phyloP scores from a whole-genome alignment of 2,329 filamentous ascomycete genomes.

The Talaromyces albobiverticillius region DNA sequence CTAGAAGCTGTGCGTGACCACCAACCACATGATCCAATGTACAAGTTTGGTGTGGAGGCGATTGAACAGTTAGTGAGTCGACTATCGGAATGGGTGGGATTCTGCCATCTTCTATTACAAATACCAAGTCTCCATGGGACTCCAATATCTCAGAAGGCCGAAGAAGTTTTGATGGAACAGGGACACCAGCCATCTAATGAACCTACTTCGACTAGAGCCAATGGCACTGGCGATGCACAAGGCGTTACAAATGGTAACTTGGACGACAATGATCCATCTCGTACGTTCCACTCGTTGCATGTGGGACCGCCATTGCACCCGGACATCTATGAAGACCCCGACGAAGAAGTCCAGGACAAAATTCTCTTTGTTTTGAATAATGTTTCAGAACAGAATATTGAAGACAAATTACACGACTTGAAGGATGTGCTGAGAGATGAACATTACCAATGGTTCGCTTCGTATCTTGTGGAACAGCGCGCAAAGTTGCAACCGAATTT shows the following conservation, averaged over 20 bases:
- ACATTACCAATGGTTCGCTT: slow-evolving; percentile 95
- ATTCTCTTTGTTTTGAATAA: slow-evolving; percentile 97
- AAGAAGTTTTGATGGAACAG: slow-evolving; percentile 72
- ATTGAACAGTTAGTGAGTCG: slow-evolving; percentile 82
- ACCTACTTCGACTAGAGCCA: slow-evolving; percentile 42
- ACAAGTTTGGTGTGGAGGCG: slow-evolving; percentile 95
- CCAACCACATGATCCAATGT: slow-evolving; percentile 82
- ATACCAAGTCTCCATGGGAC: slow-evolving; percentile 80
- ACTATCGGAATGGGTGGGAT: slow-evolving; percentile 90
- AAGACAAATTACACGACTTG: slow-evolving; percentile 78
- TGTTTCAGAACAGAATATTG: slow-evolving; percentile 83
- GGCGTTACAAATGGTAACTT: slow-evolving; percentile 66
- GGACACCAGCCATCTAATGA: slow-evolving; percentile 58
- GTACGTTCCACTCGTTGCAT: slow-evolving; percentile 75
- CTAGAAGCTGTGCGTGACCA: slow-evolving; percentile 92
- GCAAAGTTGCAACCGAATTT: slow-evolving; percentile 98
- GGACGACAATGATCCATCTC: slow-evolving; percentile 61
- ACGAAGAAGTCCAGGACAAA: slow-evolving; percentile 82
- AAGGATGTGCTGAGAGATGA: slow-evolving; percentile 72
- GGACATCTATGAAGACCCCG: slow-evolving; percentile 73
- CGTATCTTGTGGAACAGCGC: slow-evolving; percentile 90
- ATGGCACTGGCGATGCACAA: slow-evolving; percentile 43
- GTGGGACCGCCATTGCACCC: slow-evolving; percentile 66
- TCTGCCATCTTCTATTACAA: slow-evolving; percentile 79
- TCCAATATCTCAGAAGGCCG: slow-evolving; percentile 76